phyloP scores from a whole-genome alignment of 2,329 filamentous ascomycete genomes.

The Didymella keratinophila region DNA sequence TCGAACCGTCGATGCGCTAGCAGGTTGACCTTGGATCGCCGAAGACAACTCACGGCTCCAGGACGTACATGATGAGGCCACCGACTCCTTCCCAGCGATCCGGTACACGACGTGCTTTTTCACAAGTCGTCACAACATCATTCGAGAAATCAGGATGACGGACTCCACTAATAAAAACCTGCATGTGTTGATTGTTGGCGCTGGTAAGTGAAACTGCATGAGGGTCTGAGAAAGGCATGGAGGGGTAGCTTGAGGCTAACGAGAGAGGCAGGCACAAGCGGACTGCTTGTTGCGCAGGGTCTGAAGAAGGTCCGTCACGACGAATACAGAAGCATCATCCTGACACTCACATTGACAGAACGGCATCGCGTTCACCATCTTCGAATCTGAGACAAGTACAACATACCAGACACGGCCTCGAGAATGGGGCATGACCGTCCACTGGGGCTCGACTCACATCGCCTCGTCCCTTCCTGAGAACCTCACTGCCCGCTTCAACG shows the following conservation, averaged over 20 bases:
- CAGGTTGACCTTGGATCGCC: background rate
- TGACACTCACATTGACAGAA: conserved; percentile 12
- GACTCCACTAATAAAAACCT: conserved; percentile 5
- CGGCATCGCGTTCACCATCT: conserved; percentile 25
- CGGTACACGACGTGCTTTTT: conserved; percentile 6
- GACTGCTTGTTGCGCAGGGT: conserved; percentile 25
- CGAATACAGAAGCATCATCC: conserved; percentile 7
- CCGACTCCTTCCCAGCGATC: conserved; percentile 4
- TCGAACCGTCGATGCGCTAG: conserved; percentile 10
- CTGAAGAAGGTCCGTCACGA: conserved; percentile 23
- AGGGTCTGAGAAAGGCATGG: conserved; percentile 14
- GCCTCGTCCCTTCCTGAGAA: conserved; percentile 27
- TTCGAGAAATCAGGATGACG: conserved; percentile 13
- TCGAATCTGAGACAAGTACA: conserved; percentile 22
- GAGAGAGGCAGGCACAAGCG: conserved; percentile 20
- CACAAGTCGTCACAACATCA: background rate
- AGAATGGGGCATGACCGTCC: conserved; percentile 41
- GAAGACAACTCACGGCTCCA: background rate
- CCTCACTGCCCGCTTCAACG: conserved; percentile 30
- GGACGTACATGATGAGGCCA: conserved; percentile 1
- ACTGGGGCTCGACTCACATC: conserved; percentile 33
- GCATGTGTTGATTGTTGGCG: conserved; percentile 24
- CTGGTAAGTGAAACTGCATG: conserved; percentile 20
- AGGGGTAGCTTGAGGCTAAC: conserved; percentile 19
- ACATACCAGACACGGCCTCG: conserved; percentile 32